These are phyloP conservation scores for Saccharomycopsis oosterbeekiorum DNA, from an alignment of 805 yeast species.

Conservation along the genomic window DNA sequence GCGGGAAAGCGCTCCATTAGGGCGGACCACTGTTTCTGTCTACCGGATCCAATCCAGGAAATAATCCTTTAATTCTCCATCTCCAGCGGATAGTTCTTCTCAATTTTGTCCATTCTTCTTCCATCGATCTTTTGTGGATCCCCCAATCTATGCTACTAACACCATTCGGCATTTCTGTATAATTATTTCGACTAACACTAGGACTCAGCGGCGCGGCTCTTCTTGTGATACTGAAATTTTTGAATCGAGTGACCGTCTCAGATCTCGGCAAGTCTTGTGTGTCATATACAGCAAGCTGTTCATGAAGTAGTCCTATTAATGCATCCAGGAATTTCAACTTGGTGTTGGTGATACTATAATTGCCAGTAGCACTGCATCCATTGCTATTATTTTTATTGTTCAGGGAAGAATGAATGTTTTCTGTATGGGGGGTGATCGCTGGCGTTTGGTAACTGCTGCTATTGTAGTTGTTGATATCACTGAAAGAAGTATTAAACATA, in stretches of 20 bases:
- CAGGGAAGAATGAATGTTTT: not conserved
- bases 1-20: too few relatives aligned
- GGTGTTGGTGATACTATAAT: not conserved
- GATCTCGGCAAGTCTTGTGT: not conserved
- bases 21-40: not conserved
- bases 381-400: not conserved
- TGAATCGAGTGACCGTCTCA: not conserved
- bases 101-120: conserved; percentile 22
- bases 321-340: not conserved
- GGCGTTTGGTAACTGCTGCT: not conserved
- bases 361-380: conserved; percentile 19
- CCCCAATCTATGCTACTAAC: not conserved
- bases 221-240: not conserved
- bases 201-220: not conserved
- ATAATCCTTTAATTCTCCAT: conserved; percentile 39
- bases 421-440: not conserved
- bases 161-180: not conserved
- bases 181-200: not conserved
- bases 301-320: not conserved
- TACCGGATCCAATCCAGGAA: conserved; percentile 25
- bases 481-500: not conserved
- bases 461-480: not conserved
- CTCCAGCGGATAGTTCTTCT: conserved; percentile 38
- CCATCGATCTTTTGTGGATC: conserved; percentile 8
- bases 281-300: not conserved